Evolutionary conservation across 129 eudicot genomes (phyloP).

Genomic region (Gnaphalium uliginosum): DNA sequence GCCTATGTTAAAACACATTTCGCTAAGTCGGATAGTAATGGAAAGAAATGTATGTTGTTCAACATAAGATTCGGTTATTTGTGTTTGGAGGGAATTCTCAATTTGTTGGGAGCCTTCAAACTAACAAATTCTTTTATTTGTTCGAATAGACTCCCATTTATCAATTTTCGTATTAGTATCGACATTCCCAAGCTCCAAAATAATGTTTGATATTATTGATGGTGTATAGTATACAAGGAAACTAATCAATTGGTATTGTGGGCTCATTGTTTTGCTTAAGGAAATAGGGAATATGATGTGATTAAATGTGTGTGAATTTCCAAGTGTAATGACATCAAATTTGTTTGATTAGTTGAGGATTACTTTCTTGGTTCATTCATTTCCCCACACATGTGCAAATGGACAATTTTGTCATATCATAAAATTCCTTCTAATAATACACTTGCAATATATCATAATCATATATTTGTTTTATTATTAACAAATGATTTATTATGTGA

Average conservation of each 20-base stretch:
- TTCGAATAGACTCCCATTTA: neutral
- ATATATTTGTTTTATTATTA: conserved; percentile 2
- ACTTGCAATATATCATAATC: neutral
- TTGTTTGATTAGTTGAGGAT: conserved; percentile 29
- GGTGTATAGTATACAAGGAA: neutral
- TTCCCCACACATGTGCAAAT: conserved; percentile 25
- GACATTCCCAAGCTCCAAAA: no score
- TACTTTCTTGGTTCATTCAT: conserved; percentile 23
- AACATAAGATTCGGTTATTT: neutral
- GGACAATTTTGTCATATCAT: conserved; percentile 25
- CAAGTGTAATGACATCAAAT: conserved; percentile 25
- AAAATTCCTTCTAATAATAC: conserved; percentile 12
- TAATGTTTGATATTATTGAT: conserved; percentile 5
- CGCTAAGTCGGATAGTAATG: neutral
- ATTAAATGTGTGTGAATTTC: conserved; percentile 15
- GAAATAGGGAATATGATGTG: conserved; percentile 18
- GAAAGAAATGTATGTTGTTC: neutral
- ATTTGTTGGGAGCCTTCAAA: neutral
- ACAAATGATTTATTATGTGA: neutral
- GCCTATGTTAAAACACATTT: conserved; percentile 7
- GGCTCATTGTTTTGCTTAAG: conserved; percentile 14
- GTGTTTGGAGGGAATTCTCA: neutral
- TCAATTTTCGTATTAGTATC: no score
- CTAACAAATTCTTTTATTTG: neutral
- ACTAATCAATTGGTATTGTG: conserved; percentile 13